These are phyloP conservation scores for Candida methanosorbosa DNA, from an alignment of 805 yeast species.

Conservation along the genomic window DNA sequence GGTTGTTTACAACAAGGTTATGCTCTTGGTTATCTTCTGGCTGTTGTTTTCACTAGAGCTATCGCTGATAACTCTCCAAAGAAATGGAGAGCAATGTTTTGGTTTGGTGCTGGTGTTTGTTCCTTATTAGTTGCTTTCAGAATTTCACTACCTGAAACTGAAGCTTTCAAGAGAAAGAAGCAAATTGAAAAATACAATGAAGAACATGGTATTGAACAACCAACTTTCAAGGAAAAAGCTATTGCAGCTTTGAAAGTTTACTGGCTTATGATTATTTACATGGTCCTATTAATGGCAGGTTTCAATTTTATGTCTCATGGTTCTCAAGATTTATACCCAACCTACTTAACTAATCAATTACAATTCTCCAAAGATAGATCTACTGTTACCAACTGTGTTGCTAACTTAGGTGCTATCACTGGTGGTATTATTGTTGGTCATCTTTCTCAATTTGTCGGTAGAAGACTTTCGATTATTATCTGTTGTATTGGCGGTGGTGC, in stretches of 20 bases:
- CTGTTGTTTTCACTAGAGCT: constrained; percentile 57
- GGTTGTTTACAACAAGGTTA: constrained; percentile 79
- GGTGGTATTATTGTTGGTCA: constrained; percentile 54
- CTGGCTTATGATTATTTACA: constrained; percentile 52
- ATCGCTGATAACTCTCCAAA: constrained; percentile 43
- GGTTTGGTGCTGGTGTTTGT: constrained; percentile 60
- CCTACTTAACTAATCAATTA: constrained; percentile 40
- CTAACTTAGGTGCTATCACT: constrained; percentile 47
- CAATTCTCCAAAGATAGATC: constrained; percentile 31
- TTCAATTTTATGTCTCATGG: constrained; percentile 58
- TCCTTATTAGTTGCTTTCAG: constrained; percentile 33
- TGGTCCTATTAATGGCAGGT: constrained; percentile 53
- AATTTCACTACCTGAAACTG: constrained; percentile 40
- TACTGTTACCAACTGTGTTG: constrained; percentile 49
- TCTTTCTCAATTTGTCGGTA: constrained; percentile 43
- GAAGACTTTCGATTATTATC: constrained; percentile 43
- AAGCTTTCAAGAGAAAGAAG: constrained; percentile 37
- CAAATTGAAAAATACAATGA: constrained; percentile 23
- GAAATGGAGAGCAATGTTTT: constrained; percentile 58
- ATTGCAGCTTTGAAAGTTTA: constrained; percentile 31
- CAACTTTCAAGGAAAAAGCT: constrained; percentile 25
- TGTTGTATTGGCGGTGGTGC: constrained; percentile 53
- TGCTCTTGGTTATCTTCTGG: constrained; percentile 59
- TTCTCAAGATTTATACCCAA: constrained; percentile 55
- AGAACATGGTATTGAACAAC: constrained; percentile 22